Evolutionary conservation across 2,329 filamentous ascomycete species (phyloP), one percentile per base, ranked within the genome.

Genomic region (Penicillium oxalicum): DNA sequence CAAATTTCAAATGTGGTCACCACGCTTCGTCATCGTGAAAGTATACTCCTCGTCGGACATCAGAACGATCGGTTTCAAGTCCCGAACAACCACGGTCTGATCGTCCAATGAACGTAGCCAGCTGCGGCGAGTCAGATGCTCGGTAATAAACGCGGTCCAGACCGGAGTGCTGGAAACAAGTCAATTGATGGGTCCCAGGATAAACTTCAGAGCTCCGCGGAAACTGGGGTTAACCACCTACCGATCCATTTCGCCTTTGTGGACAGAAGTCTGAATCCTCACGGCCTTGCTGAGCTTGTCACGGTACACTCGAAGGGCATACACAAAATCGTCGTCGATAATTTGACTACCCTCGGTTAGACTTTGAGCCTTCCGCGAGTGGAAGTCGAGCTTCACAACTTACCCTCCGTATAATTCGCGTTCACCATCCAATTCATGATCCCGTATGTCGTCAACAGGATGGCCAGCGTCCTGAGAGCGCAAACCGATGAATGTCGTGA

Each of bases 81-180:
- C 70, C n/a, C 70, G 68, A 24, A 83, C 62, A 25, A 76, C 62
- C 2, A 81, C 63, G 1, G 72, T 70, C 35, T 68, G 72, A 1
- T 70, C 43, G 1, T 68, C 69, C 1, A 71, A 56, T 9, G 63
- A 65, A 36, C 70, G 71, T 49, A 78, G 70, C 77, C 79, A 82
- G 32, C 65, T 67, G 4, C 64, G 70, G 44, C 71, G 67, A 27
- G 66, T 64, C 32, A 79, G 64, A 47, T 75, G 72, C 25, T 73
- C 64, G 1, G 75, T 77, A 18, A 80, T 70, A 51, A 80, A 81
- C 0, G 77, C 77, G 2, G 79, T 84, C 81, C 81, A 84, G 47
- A 83, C 76, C 0, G 81, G 80, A 2, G 78, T 76, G 18, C 73
- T 75, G 42, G 13, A 1, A 36, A 4, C 13, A 42, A 33, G 48